These are phyloP conservation scores for Salisapilia sapeloensis DNA, from an alignment of 352 stramenopile genomes.

Conservation along the genomic window DNA sequence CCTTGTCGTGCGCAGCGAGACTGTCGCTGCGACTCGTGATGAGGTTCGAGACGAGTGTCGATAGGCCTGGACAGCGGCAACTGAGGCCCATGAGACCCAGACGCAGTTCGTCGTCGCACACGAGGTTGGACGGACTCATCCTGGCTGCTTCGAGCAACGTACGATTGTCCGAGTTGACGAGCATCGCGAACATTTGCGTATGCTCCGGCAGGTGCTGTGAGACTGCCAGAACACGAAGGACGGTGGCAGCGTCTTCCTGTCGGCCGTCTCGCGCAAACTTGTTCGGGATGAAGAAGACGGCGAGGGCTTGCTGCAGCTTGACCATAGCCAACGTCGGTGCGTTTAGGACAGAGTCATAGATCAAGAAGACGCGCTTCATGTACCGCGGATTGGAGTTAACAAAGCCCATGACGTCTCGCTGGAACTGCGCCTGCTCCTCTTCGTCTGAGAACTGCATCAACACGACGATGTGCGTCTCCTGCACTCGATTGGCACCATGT, in stretches of 20 bases:
- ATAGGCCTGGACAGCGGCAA: slow-evolving; percentile 62
- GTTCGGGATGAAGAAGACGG: slow-evolving; percentile 73
- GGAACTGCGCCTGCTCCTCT: slow-evolving; percentile 20
- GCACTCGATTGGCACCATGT: slow-evolving; percentile 20
- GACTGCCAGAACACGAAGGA: slow-evolving; percentile 64
- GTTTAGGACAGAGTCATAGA: slow-evolving; percentile 49
- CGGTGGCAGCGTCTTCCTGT: slow-evolving; percentile 65
- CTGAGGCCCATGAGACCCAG: slow-evolving; percentile 74
- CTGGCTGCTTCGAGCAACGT: slow-evolving; percentile 59
- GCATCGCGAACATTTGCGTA: slow-evolving; percentile 67
- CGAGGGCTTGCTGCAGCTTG: slow-evolving; percentile 42
- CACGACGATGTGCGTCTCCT: slow-evolving; percentile 64
- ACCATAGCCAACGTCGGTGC: slow-evolving; percentile 34
- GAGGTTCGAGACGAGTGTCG: slow-evolving; percentile 71
- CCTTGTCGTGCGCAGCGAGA: slow-evolving; percentile 7
- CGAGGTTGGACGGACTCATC: slow-evolving; percentile 45
- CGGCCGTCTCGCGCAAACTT: slow-evolving; percentile 68
- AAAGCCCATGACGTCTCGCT: slow-evolving; percentile 46
- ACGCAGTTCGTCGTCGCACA: slow-evolving; percentile 67
- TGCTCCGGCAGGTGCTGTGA: slow-evolving; percentile 38
- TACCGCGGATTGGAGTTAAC: slow-evolving; percentile 52
- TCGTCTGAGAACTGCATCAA: slow-evolving; percentile 61
- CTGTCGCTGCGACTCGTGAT: slow-evolving; percentile 56
- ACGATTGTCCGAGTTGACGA: slow-evolving; percentile 71
- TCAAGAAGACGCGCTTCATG: slow-evolving; percentile 62